A percentile compares a stretch with the other conserved stretches of the same genome.
phyloP scores from a whole-genome alignment of 2,329 filamentous ascomycete species.

The Aphanoascus verrucosus region DNA sequence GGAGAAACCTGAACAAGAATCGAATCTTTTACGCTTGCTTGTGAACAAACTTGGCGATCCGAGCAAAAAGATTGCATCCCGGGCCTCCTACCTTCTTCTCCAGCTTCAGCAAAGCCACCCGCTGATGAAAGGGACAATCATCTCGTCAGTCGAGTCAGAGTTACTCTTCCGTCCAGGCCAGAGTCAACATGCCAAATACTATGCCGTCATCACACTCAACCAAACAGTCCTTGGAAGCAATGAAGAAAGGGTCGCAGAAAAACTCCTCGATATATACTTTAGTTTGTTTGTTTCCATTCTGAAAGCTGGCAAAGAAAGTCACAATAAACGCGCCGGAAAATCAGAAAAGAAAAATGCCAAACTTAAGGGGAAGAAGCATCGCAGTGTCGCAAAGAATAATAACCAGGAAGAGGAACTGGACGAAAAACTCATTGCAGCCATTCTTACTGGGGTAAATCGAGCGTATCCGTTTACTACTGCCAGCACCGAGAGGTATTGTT shows the following conservation, averaged over 20 bases:
- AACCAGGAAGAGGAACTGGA: constrained; percentile 56
- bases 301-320: constrained; percentile 45
- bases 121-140: constrained; percentile 82
- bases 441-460: constrained; percentile 89
- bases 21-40: constrained; percentile 77
- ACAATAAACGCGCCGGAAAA: constrained; percentile 16
- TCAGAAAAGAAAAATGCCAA: constrained; percentile 25
- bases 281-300: constrained; percentile 72
- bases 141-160: constrained; percentile 76
- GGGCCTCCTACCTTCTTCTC: constrained; percentile 84
- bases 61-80: constrained; percentile 88
- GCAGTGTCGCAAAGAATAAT: constrained; percentile 25
- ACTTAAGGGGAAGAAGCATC: constrained; percentile 37
- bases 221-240: constrained; percentile 84
- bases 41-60: constrained; percentile 96
- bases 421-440: constrained; percentile 84
- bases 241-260: constrained; percentile 69
- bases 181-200: constrained; percentile 81
- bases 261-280: constrained; percentile 85
- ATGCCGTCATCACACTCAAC: constrained; percentile 91
- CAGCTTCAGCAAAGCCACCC: constrained; percentile 84
- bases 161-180: constrained; percentile 79
- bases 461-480: constrained; percentile 85
- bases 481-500: constrained; percentile 58
- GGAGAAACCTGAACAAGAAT: constrained; percentile 94